Base-by-base conservation (phyloP, 2,329 filamentous ascomycete genomes). In the Xylariales sp. region DNA sequence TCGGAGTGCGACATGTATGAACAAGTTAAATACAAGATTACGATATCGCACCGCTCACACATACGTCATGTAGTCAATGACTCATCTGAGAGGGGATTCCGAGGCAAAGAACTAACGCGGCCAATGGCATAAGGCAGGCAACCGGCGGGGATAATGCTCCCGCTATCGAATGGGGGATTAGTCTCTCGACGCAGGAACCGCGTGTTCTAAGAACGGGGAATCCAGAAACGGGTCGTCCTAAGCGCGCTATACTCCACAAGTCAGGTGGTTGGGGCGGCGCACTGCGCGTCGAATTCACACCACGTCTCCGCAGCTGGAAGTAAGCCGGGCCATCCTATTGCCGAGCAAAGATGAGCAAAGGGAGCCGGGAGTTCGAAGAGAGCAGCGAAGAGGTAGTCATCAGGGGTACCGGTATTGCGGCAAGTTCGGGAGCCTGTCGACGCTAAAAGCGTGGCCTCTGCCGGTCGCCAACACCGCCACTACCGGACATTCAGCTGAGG, bases 401-500 rank as follows among this genome's bases (percentile, higher is more conserved):
- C 9, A 30, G 18, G 23, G 18, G 23, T 28, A 28, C 10, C 7
- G 39, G 39, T 41, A 12, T 41, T 12, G 14, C 12, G 39, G 23
- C 48, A 50, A 28, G 1, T 16, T 14, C 18, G 30, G 12, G 23
- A 28, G 28, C 10, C 16, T 32, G 16, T 50, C 14, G 16, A 7
- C n/a, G 16, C 8, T 54, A 32, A n/a, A 7, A 39, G 23, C n/a
- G 10, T 14, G 5, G 34, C 3, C 1, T 43, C 23, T 34, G 9
- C 18, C 43, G 48, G 39, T 43, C 16, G 5, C 12, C 5, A 54
- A 65, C 65, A 64, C 65, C 45, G 50, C 61, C 62, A 41, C 50
- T 59, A n/a, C 66, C 55, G 49, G 30, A 45, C n/a, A 18, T 50
- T 59, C 46, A 61, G 63, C 67, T 69, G 28, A 39, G 49, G 6